Percentiles rank a stretch among this genome's conserved stretches.
These are phyloP conservation scores for Cicer chorassanicum DNA, from an alignment of 306 rosid genomes.

Conservation along the genomic window DNA sequence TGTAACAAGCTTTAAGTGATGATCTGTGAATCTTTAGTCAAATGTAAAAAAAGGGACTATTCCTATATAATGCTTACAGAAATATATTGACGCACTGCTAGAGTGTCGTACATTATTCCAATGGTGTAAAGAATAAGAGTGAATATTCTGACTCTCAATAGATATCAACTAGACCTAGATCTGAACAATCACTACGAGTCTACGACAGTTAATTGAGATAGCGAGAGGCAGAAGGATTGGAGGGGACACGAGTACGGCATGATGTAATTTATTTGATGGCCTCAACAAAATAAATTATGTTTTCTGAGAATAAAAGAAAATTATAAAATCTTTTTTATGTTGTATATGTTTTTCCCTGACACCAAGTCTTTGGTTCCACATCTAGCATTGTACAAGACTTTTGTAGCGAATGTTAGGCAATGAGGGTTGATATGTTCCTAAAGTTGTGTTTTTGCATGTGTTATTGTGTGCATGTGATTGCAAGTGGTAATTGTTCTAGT, in stretches of 20 bases:
- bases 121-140: background rate
- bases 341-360: background rate
- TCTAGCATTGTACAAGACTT: background rate
- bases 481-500: background rate
- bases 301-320: background rate
- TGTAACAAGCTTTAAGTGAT: background rate
- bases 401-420: background rate
- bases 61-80: slow-evolving; percentile 6
- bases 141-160: background rate
- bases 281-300: background rate
- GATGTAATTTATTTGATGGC: background rate
- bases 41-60: background rate
- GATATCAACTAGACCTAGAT: background rate
- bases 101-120: background rate
- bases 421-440: slow-evolving; percentile 2
- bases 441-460: slow-evolving; percentile 20
- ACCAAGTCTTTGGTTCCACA: background rate
- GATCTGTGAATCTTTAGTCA: slow-evolving; percentile 4
- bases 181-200: background rate
- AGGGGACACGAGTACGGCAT: background rate
- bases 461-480: background rate
- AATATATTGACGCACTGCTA: background rate
- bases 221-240: background rate
- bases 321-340: background rate
- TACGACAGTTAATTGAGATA: background rate